phyloP scores from a whole-genome alignment of 257 asterid genomes.

The Handroanthus guayacan region DNA sequence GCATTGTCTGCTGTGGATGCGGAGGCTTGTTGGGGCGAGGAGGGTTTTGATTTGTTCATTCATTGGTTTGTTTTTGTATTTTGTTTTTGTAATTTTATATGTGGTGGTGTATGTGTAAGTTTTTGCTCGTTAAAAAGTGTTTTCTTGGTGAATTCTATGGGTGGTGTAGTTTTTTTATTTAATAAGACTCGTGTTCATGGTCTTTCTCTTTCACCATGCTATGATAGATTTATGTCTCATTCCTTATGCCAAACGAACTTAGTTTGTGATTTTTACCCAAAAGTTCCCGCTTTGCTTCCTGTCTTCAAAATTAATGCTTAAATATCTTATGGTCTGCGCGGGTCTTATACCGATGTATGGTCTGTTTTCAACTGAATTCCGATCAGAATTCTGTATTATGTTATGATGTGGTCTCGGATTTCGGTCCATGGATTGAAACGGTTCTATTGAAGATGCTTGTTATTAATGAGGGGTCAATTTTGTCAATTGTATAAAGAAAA shows the following conservation, averaged over 20 bases:
- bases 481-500: too few species aligned
- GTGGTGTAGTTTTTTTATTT: slow-evolving; percentile 22
- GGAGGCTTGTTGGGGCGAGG: slow-evolving; percentile 21
- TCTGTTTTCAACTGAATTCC: too few species aligned
- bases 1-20: slow-evolving; percentile 17
- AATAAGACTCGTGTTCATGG: slow-evolving; percentile 12
- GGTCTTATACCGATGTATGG: too few species aligned
- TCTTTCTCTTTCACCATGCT: slow-evolving; percentile 5
- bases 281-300: too few species aligned
- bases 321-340: too few species aligned
- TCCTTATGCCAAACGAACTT: not conserved
- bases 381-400: too few species aligned
- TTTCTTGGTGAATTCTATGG: slow-evolving; percentile 22
- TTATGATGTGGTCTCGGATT: too few species aligned
- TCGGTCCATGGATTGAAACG: too few species aligned
- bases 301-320: too few species aligned
- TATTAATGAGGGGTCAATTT: too few species aligned
- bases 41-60: slow-evolving; percentile 51
- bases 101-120: slow-evolving; percentile 26
- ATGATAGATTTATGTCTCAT: not conserved
- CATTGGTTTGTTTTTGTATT: slow-evolving; percentile 46
- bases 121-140: slow-evolving; percentile 25
- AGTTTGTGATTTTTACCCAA: too few species aligned
- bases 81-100: slow-evolving; percentile 39
- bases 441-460: too few species aligned